Percentiles rank a stretch among this genome's conserved stretches.
Evolutionary conservation across 768 basidiomycete genomes (phyloP).

Genomic region (Goffeauzyma gilvescens): DNA sequence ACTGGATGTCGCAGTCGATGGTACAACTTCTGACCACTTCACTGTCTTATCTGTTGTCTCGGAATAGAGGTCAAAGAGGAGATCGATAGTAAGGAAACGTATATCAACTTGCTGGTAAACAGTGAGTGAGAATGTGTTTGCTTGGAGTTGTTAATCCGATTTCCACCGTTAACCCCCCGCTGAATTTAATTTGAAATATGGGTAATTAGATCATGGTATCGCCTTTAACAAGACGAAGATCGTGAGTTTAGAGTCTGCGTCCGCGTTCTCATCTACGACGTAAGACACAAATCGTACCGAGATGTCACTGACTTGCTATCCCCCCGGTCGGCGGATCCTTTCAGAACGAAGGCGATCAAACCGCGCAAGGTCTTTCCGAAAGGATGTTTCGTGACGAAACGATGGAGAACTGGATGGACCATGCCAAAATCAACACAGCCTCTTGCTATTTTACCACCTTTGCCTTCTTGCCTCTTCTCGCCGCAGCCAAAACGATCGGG

Average conservation of each 20-base stretch:
- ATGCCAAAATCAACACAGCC: conserved; percentile 25
- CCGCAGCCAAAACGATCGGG: conserved; percentile 45
- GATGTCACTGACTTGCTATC: too few species aligned
- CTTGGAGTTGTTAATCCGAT: too few species aligned
- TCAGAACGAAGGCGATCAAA: conserved; percentile 20
- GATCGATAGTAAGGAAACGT: conserved; percentile 21
- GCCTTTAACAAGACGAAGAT: too few species aligned
- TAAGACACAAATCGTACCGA: too few species aligned
- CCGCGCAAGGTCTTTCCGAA: conserved; percentile 21
- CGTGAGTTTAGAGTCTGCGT: too few species aligned
- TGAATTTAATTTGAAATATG: too few species aligned
- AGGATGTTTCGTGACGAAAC: conserved; percentile 25
- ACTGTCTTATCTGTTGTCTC: neutral
- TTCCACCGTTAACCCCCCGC: too few species aligned
- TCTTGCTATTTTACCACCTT: conserved; percentile 53
- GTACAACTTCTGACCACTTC: neutral
- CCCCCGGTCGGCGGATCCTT: too few species aligned
- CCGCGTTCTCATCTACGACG: too few species aligned
- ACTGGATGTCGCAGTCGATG: neutral
- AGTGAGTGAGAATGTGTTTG: too few species aligned
- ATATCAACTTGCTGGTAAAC: conserved; percentile 25
- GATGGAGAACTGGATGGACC: conserved; percentile 25
- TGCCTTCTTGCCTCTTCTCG: conserved; percentile 61
- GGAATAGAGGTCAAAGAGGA: conserved; percentile 18
- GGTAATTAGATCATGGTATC: too few species aligned